These are phyloP conservation scores for Pontederia crassipes DNA, from an alignment of 176 grass and related monocot genomes.

Conservation along the genomic window DNA sequence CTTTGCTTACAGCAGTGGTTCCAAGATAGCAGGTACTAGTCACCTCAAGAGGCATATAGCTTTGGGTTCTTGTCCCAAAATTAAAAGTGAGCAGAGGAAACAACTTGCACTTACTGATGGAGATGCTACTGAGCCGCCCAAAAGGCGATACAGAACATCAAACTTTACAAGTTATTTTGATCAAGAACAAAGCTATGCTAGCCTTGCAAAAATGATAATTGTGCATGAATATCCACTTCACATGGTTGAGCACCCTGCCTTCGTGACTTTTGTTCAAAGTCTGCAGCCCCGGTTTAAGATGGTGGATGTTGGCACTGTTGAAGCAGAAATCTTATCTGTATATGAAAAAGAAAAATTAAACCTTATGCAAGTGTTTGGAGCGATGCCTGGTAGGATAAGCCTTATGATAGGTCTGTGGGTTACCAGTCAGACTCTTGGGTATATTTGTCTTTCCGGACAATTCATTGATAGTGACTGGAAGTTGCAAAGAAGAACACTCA, in stretches of 20 bases:
- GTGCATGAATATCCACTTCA: constrained; percentile 9
- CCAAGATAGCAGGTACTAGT: constrained; percentile 11
- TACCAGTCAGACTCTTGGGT: constrained; percentile 16
- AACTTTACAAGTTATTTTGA: constrained; percentile 2
- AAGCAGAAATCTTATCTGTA: constrained; percentile 10
- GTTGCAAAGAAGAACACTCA: constrained; percentile 5
- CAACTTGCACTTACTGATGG: constrained; percentile 7
- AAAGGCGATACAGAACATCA: constrained; percentile 9
- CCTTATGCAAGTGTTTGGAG: constrained; percentile 5
- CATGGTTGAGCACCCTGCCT: constrained; percentile 12
- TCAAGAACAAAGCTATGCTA: constrained; percentile 2
- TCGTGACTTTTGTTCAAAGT: constrained; percentile 6
- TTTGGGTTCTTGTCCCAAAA: constrained; percentile 14
- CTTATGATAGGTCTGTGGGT: not conserved
- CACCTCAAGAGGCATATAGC: constrained; percentile 15
- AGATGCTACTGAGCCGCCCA: not conserved
- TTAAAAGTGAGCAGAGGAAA: constrained; percentile 2
- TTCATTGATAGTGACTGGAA: constrained; percentile 10
- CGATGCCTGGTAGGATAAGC: constrained; percentile 12
- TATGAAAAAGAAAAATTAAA: constrained; percentile 9
- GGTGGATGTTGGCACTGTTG: not conserved
- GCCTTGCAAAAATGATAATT: constrained; percentile 16
- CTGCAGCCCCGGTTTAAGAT: constrained; percentile 4
- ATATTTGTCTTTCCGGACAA: constrained; percentile 8
- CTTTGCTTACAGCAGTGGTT: constrained; percentile 12